A percentile compares a stretch with the other conserved stretches of the same genome.
Evolutionary conservation across 164 flowering plant species (phyloP).

Genomic region (Aristolochia fimbriata): DNA sequence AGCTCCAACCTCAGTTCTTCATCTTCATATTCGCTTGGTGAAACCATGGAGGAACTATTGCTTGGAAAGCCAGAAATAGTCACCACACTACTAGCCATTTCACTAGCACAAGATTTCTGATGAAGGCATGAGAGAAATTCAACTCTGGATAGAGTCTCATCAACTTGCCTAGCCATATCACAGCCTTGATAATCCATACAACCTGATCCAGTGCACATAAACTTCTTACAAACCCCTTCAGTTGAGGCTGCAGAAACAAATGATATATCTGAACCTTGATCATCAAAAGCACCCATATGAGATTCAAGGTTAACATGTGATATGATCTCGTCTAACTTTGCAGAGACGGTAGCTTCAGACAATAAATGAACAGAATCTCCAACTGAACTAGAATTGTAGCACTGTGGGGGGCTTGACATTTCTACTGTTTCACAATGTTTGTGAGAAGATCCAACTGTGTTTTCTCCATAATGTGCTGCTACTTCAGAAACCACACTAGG

Average conservation of each 20-base stretch:
- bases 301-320: constrained; percentile 14
- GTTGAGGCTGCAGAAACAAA: constrained; percentile 26
- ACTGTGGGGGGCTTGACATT: constrained; percentile 9
- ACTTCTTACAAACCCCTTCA: constrained; percentile 15
- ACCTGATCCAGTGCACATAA: constrained; percentile 13
- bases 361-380: constrained; percentile 9
- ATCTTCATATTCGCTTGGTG: constrained; percentile 15
- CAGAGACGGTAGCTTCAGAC: constrained; percentile 8
- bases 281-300: constrained; percentile 11
- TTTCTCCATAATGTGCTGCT: constrained; percentile 8
- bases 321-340: constrained; percentile 14
- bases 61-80: constrained; percentile 13
- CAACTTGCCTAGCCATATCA: constrained; percentile 5
- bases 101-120: constrained; percentile 3
- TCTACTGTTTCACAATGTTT: constrained; percentile 11
- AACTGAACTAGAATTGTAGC: constrained; percentile 12
- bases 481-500: not conserved
- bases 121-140: constrained; percentile 4
- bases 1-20: constrained; percentile 36
- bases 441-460: constrained; percentile 15
- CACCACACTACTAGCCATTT: not conserved
- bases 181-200: constrained; percentile 9
- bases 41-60: constrained; percentile 17
- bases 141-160: constrained; percentile 7
- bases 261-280: constrained; percentile 25